Base-by-base conservation (phyloP, 768 basidiomycete species). In the Suillus placidus region DNA sequence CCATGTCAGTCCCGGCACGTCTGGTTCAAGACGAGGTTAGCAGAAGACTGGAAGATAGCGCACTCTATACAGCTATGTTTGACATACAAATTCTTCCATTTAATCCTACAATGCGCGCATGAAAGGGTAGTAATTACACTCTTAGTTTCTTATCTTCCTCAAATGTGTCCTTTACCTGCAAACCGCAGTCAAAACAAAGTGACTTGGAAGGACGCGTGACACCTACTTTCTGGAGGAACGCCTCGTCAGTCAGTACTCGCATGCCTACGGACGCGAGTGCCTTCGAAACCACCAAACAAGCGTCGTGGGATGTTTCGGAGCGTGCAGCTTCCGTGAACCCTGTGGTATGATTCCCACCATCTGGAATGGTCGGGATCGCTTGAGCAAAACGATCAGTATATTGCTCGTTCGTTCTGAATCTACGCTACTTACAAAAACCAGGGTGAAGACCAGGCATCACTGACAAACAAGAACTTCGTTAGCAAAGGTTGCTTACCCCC, bases 301-400 rank as follows among this genome's bases (percentile, higher is more conserved):
- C 87, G 35, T 84, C 74, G 68, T 92, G 91, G 0, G 90, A 85
- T 57, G 78, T 82, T 9, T 76, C 70, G 0, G 84, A 87, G 0
- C 84, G 81, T 0, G 90, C 91, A 0, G 89, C 76, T 26, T 83
- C 75, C 20, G 83, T 80, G 69, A 93, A 93, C 10, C 75, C 85
- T 2, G 76, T 75, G 0, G 91, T 91, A 69, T 93, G 91, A 69
- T 92, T 92, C 12, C 90, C 90, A 16, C 90, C 90, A 66, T 88
- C 81, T 1, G 77, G 71, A 47, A 84, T 78, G 0, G 88, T 90
- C 1, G 91, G 91, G 56, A 92, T 93, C 5, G 88, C 90, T 91
- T 26, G 47, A 58, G 34, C 4, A 18, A 60, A 30, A 42, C 32
- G 26, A 9, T 61, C 3, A 38, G 23, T 7, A 23, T 18, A 63